Conservation (phyloP, 768 basidiomycete genomes). For the Auricularia sp. region DNA sequence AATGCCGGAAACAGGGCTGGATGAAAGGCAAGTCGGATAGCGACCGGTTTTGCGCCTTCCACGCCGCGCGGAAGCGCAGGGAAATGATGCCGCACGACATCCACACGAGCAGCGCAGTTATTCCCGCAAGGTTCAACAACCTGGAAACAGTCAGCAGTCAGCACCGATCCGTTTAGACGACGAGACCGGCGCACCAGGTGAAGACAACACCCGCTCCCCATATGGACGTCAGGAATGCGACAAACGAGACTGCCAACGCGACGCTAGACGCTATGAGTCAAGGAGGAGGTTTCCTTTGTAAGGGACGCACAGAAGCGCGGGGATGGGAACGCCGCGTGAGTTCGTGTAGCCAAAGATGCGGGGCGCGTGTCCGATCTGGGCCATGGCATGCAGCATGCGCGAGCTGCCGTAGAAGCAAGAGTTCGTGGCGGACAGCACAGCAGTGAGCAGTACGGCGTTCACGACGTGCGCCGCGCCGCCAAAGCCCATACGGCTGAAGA, state of each 20-base stretch:
- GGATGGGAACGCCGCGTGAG: constrained; percentile 51
- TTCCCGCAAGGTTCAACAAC: constrained; percentile 55
- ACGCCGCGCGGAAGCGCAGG: constrained; percentile 54
- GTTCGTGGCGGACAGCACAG: constrained; percentile 53
- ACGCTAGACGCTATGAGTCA: constrained; percentile 21
- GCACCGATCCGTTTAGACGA: constrained; percentile 4
- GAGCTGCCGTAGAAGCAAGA: constrained; percentile 59
- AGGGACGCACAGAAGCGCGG: constrained; percentile 37
- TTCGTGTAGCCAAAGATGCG: constrained; percentile 54
- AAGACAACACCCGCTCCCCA: constrained; percentile 48
- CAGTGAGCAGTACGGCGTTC: constrained; percentile 58
- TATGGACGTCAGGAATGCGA: constrained; percentile 48
- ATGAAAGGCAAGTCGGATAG: constrained; percentile 47
- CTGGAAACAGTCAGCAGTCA: background rate
- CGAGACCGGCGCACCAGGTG: constrained; percentile 22
- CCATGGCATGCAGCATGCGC: constrained; percentile 50
- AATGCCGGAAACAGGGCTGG: constrained; percentile 48
- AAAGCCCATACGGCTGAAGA: constrained; percentile 53
- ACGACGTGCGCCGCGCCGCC: constrained; percentile 51
- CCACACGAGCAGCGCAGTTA: constrained; percentile 61
- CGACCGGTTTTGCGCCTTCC: constrained; percentile 38
- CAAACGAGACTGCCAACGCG: constrained; percentile 35
- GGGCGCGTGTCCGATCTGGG: constrained; percentile 55
- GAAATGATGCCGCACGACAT: constrained; percentile 44
- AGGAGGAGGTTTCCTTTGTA: constrained; percentile 3